Conservation (phyloP, 2,329 filamentous ascomycete genomes). For the Mycosphaerella arachidis region DNA sequence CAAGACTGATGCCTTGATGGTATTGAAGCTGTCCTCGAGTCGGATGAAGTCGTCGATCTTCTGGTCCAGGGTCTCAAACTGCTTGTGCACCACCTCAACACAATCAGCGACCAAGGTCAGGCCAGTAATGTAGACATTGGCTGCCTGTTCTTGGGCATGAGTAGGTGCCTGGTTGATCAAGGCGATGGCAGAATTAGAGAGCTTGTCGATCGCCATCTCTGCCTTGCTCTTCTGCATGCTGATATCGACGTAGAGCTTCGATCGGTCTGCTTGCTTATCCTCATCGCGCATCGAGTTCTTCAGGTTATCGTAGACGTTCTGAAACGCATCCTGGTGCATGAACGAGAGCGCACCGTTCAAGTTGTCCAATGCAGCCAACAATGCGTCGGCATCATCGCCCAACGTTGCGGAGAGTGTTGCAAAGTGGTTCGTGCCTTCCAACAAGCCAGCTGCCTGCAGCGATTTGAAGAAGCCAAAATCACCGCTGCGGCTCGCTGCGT, state of each 20-base stretch:
- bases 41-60: constrained; percentile 44
- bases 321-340: constrained; percentile 45
- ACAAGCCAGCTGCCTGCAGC: constrained; percentile 41
- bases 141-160: constrained; percentile 39
- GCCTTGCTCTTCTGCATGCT: constrained; percentile 44
- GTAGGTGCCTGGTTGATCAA: constrained; percentile 41
- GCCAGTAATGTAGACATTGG: constrained; percentile 44
- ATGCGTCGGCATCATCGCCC: constrained; percentile 40
- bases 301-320: constrained; percentile 42
- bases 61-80: constrained; percentile 39
- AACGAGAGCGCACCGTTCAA: constrained; percentile 44
- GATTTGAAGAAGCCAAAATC: constrained; percentile 47
- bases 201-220: constrained; percentile 45
- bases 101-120: constrained; percentile 44
- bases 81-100: constrained; percentile 39
- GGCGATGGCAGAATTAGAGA: constrained; percentile 41
- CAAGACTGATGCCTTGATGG: constrained; percentile 40
- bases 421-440: constrained; percentile 44
- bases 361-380: constrained; percentile 44
- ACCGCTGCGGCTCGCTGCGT: constrained; percentile 40
- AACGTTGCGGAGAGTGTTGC: constrained; percentile 39
- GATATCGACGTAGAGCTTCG: constrained; percentile 42
- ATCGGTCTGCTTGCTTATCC: constrained; percentile 27
- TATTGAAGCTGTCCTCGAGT: constrained; percentile 42
- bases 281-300: constrained; percentile 35